Base-by-base conservation (phyloP, 2,329 filamentous ascomycete species). In the Sporothrix luriei region DNA sequence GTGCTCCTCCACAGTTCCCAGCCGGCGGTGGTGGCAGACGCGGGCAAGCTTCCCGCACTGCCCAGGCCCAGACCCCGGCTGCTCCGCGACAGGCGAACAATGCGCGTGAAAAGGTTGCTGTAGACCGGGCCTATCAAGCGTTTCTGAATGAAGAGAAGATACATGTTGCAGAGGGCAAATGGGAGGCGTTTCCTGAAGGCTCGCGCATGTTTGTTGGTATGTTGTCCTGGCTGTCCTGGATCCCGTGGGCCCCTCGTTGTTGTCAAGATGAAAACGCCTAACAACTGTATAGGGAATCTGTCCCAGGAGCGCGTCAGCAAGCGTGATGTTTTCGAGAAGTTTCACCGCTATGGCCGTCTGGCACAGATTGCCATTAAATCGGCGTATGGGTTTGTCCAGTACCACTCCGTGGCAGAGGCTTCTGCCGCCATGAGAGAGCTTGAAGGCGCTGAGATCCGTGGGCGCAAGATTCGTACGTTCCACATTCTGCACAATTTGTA, bases 321-420 rank as follows among this genome's bases (percentile, higher is more conserved):
- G 80, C 88, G 91, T 73, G 94, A 98, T 79, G 88, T 98, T 10
- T 98, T 97, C 80, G 91, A 97, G 77, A 85, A 94, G 21, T 98
- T 99, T 77, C 89, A 93, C 76, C 86, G 85, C 70, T 94, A 93
- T 77, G 95, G 95, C 68, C 90, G 90, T 72, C 83, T 99, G 61
- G 94, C 94, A 1, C 95, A 99, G 78, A 95, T 98, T 71, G 97
- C 93, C 0, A 92, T 98, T 75, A 98, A 98, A 79, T 93, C 95
- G 74, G 94, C 94, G 1, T 98, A 97, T 79, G 95, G 95, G 1
- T 99, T 98, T 77, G 93, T 98, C 48, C 95, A 98, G 78, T 99
- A 96, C 74, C 85, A 97, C 73, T 90, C 92, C 40, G 82, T 89
- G 4, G 84, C 86, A 2, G 90, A 94, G 76, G 97, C 93, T 73